Conservation (phyloP, 2,329 filamentous ascomycete species). For the Didymella lethalis region DNA sequence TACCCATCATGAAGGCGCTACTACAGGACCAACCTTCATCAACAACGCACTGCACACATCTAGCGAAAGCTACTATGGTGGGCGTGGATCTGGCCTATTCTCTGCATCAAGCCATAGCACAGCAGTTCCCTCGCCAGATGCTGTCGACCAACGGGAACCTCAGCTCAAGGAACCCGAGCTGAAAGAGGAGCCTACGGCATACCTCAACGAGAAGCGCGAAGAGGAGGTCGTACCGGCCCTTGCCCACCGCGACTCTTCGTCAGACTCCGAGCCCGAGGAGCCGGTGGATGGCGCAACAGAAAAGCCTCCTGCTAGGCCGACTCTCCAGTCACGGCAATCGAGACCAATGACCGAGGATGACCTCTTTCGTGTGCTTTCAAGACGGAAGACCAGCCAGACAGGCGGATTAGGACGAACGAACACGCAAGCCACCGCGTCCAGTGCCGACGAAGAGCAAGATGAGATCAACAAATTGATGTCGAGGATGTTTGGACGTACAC, state of each 20-base stretch:
- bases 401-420: constrained; percentile 31
- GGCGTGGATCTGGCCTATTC: constrained; percentile 17
- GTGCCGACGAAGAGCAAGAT: constrained; percentile 53
- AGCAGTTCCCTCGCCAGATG: constrained; percentile 18
- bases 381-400: constrained; percentile 54
- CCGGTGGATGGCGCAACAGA: constrained; percentile 30
- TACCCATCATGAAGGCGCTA: constrained; percentile 3
- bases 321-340: constrained; percentile 31
- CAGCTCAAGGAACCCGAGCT: neutral
- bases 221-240: constrained; percentile 26
- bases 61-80: constrained; percentile 26
- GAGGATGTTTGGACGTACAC: constrained; percentile 72
- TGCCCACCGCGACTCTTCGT: constrained; percentile 20
- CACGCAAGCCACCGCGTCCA: constrained; percentile 35
- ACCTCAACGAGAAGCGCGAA: constrained; percentile 17
- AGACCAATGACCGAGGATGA: constrained; percentile 60
- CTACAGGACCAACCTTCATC: constrained; percentile 22
- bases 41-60: constrained; percentile 33
- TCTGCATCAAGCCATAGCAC: constrained; percentile 26
- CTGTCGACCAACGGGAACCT: neutral
- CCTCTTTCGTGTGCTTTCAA: constrained; percentile 59
- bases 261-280: constrained; percentile 36
- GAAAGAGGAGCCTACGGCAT: neutral
- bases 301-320: constrained; percentile 34
- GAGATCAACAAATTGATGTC: constrained; percentile 71